These are phyloP conservation scores for Collybia mongolica DNA, from an alignment of 768 basidiomycete genomes.

Conservation along the genomic window DNA sequence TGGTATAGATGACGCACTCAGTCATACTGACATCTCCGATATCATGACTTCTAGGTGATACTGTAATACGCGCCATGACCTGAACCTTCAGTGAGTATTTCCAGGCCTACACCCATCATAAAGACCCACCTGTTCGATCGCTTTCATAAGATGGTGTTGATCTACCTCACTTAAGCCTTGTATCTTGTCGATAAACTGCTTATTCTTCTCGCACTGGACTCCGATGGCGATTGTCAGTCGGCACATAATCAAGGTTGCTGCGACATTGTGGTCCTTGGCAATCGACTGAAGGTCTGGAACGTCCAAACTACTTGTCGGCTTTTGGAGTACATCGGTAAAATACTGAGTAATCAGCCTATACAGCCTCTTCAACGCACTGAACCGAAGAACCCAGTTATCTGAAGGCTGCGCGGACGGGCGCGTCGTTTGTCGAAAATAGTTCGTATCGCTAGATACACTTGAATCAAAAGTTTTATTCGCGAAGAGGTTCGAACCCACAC, in stretches of 20 bases:
- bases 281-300: constrained; percentile 88
- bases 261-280: constrained; percentile 69
- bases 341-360: constrained; percentile 90
- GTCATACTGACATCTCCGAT: constrained; percentile 68
- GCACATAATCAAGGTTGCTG: constrained; percentile 72
- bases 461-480: constrained; percentile 1
- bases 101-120: background rate
- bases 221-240: constrained; percentile 82
- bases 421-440: constrained; percentile 69
- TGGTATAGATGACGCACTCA: constrained; percentile 52
- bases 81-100: constrained; percentile 22
- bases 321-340: constrained; percentile 79
- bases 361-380: constrained; percentile 78
- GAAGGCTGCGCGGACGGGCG: constrained; percentile 61
- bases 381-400: constrained; percentile 90
- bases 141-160: constrained; percentile 89
- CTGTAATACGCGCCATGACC: constrained; percentile 75
- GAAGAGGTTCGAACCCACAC: constrained; percentile 53
- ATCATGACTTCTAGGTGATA: constrained; percentile 45
- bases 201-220: constrained; percentile 86
- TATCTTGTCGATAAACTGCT: constrained; percentile 87
- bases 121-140: constrained; percentile 80
- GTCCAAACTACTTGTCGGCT: constrained; percentile 72
- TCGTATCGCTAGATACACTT: constrained; percentile 56
- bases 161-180: constrained; percentile 79